These are phyloP conservation scores for Pachysandra terminalis DNA, from an alignment of 164 flowering plant species.

Conservation along the genomic window DNA sequence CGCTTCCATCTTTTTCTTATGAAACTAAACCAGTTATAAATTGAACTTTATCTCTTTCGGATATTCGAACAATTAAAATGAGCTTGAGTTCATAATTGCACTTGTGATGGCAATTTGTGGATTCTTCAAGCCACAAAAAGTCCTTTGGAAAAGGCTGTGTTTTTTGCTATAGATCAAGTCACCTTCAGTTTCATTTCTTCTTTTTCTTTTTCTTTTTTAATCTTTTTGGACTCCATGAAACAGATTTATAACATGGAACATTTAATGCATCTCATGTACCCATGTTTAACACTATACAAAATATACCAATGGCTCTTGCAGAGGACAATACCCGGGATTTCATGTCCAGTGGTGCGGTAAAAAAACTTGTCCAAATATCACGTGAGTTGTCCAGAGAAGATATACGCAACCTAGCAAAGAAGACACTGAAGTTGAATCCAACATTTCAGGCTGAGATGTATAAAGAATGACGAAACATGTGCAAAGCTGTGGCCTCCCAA, in stretches of 20 bases:
- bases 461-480: constrained; percentile 4
- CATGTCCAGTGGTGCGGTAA: constrained; percentile 46
- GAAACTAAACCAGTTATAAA: too few species aligned
- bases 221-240: too few species aligned
- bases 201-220: too few species aligned
- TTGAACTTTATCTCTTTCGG: too few species aligned
- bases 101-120: too few species aligned
- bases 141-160: not conserved
- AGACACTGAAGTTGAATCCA: constrained; percentile 46
- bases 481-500: not conserved
- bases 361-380: constrained; percentile 55
- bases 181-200: not conserved
- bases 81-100: too few species aligned
- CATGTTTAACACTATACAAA: not conserved
- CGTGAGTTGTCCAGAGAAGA: constrained; percentile 68
- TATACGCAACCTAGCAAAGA: constrained; percentile 74
- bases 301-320: constrained; percentile 27
- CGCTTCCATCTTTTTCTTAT: too few species aligned
- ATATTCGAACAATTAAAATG: too few species aligned
- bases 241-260: not conserved
- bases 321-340: constrained; percentile 67
- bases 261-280: not conserved
- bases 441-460: constrained; percentile 27
- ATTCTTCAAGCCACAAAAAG: too few species aligned
- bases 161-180: not conserved